Conservation (phyloP, 441 rosid species). For the Syzygium syzygioides region DNA sequence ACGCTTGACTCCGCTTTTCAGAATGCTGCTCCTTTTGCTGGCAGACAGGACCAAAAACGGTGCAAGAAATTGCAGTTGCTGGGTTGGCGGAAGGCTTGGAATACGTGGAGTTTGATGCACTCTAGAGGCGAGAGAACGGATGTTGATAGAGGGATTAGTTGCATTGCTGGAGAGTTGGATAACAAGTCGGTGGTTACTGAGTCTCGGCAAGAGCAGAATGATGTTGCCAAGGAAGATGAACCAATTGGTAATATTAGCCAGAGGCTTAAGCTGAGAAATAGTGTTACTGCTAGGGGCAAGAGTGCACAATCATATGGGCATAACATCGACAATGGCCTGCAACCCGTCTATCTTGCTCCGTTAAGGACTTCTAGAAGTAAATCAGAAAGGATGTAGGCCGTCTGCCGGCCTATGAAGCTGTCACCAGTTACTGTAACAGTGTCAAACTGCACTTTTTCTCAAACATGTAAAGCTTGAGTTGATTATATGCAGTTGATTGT, state of each 20-base stretch:
- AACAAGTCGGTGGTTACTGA: slow-evolving; percentile 25
- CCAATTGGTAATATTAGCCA: background rate
- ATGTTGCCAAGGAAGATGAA: background rate
- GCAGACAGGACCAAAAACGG: background rate
- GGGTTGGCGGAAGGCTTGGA: background rate
- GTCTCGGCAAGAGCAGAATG: slow-evolving; percentile 15
- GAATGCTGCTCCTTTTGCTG: slow-evolving; percentile 1
- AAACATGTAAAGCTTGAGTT: background rate
- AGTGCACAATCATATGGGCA: background rate
- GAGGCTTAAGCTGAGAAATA: background rate
- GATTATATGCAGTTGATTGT: background rate
- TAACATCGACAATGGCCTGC: background rate
- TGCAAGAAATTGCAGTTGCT: background rate
- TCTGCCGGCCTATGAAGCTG: background rate
- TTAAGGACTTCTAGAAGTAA: background rate
- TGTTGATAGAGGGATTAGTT: background rate
- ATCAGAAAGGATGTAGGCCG: background rate
- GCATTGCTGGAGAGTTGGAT: background rate
- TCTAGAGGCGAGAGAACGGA: background rate
- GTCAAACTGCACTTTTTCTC: background rate
- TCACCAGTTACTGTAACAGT: background rate
- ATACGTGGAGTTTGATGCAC: background rate
- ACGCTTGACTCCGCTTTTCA: background rate
- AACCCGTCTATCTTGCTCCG: background rate
- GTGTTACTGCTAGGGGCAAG: slow-evolving; percentile 19